These are phyloP conservation scores for Xylaria intraflava DNA, from an alignment of 495 filamentous ascomycete species.

Conservation along the genomic window DNA sequence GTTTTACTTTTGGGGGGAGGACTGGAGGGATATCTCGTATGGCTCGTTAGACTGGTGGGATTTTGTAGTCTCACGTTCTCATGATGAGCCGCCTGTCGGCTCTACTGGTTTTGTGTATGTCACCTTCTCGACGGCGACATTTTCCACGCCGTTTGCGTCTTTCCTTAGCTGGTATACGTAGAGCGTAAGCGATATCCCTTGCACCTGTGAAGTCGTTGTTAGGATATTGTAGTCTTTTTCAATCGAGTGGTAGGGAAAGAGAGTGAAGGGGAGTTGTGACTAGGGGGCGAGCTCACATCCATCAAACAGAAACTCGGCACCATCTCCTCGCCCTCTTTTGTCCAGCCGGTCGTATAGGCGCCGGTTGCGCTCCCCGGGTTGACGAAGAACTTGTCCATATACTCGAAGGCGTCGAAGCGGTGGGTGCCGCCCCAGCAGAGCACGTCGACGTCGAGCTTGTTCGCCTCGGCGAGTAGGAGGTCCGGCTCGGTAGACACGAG, in stretches of 20 bases:
- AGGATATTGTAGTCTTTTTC: background rate
- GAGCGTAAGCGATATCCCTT: slow-evolving; percentile 92
- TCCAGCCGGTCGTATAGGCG: slow-evolving; percentile 58
- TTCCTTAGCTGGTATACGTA: slow-evolving; percentile 96
- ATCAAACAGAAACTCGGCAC: slow-evolving; percentile 96
- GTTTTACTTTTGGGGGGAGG: too few relatives aligned
- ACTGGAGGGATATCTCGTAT: slow-evolving; percentile 16
- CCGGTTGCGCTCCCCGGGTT: slow-evolving; percentile 95
- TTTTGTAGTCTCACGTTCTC: slow-evolving; percentile 12
- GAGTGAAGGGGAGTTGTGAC: background rate
- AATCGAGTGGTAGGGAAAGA: background rate
- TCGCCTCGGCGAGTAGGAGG: slow-evolving; percentile 82
- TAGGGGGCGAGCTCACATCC: slow-evolving; percentile 95
- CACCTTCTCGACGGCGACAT: slow-evolving; percentile 94
- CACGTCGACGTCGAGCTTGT: slow-evolving; percentile 95
- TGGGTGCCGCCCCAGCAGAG: slow-evolving; percentile 97
- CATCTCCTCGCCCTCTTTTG: slow-evolving; percentile 64
- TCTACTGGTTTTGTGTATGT: slow-evolving; percentile 83
- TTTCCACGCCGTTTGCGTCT: slow-evolving; percentile 81
- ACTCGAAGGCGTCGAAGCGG: slow-evolving; percentile 94
- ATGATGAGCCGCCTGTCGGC: slow-evolving; percentile 38
- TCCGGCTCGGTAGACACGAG: slow-evolving; percentile 92
- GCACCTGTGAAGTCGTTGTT: slow-evolving; percentile 55
- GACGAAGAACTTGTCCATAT: slow-evolving; percentile 97
- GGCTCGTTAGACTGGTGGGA: slow-evolving; percentile 14